phyloP scores from a whole-genome alignment of 345 rosid species.

The Euphorbia lathyris region DNA sequence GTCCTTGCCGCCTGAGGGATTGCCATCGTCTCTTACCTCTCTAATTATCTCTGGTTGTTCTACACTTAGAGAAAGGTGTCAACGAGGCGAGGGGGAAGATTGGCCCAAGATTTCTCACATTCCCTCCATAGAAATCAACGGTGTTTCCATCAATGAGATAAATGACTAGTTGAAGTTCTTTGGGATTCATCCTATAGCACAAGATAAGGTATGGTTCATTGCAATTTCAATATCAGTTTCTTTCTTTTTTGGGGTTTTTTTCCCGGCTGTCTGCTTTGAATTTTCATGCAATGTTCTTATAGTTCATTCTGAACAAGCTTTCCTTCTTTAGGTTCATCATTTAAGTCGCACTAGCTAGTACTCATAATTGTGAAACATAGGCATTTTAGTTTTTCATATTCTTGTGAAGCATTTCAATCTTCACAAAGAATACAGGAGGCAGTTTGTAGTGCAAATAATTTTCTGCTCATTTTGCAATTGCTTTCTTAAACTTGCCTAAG shows the following conservation, averaged over 20 bases:
- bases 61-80: conserved; percentile 12
- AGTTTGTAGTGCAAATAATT: too few species aligned
- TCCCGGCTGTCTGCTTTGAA: not conserved
- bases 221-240: not conserved
- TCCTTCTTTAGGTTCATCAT: not conserved
- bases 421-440: too few species aligned
- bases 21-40: conserved; percentile 10
- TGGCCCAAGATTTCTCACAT: conserved; percentile 18
- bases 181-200: not conserved
- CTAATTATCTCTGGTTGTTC: conserved; percentile 7
- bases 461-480: too few species aligned
- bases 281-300: not conserved
- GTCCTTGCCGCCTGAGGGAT: conserved; percentile 8
- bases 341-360: too few species aligned
- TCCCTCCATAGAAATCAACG: not conserved
- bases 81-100: conserved; percentile 15
- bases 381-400: too few species aligned
- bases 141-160: conserved; percentile 2
- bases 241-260: not conserved
- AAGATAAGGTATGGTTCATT: not conserved
- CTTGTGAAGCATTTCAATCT: too few species aligned
- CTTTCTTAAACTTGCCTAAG: too few species aligned
- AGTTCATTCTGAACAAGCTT: too few species aligned
- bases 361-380: too few species aligned
- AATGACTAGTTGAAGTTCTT: not conserved